phyloP scores from a whole-genome alignment of 2,329 filamentous ascomycete genomes.

The Metarhizium rileyi region DNA sequence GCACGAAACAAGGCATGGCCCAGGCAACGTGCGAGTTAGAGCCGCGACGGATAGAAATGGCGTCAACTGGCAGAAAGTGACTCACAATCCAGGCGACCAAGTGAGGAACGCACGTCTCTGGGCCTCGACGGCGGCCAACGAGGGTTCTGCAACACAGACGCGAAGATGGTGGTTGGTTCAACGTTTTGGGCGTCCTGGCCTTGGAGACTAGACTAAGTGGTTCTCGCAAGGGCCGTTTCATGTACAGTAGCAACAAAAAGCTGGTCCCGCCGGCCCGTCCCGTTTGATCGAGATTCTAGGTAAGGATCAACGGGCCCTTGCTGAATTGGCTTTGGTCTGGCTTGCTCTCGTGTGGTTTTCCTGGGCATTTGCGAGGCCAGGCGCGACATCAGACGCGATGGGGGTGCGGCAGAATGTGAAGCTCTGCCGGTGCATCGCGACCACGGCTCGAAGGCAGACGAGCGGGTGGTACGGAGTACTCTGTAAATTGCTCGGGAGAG shows the following conservation, averaged over 20 bases:
- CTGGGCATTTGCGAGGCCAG: neutral
- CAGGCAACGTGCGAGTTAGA: neutral
- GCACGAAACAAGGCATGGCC: neutral
- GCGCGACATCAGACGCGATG: neutral
- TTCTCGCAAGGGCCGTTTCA: slow-evolving; percentile 4
- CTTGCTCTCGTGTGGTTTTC: neutral
- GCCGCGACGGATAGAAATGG: neutral
- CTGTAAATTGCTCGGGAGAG: neutral
- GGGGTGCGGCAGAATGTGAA: neutral
- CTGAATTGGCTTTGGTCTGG: neutral
- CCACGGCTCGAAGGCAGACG: neutral
- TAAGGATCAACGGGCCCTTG: slow-evolving; percentile 2
- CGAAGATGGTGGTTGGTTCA: neutral
- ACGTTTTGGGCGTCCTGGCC: neutral
- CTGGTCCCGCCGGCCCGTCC: slow-evolving; percentile 6
- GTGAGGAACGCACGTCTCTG: neutral
- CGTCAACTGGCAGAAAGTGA: neutral
- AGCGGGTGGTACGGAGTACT: neutral
- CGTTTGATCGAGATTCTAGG: slow-evolving; percentile 3
- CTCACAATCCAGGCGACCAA: neutral
- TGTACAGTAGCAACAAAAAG: neutral
- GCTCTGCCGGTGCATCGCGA: neutral
- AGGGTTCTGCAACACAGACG: neutral
- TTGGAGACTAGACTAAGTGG: slow-evolving; percentile 1
- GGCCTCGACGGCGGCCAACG: neutral